Conservation (phyloP, 805 yeast genomes). For the Wilhelminamyces savonicus region DNA sequence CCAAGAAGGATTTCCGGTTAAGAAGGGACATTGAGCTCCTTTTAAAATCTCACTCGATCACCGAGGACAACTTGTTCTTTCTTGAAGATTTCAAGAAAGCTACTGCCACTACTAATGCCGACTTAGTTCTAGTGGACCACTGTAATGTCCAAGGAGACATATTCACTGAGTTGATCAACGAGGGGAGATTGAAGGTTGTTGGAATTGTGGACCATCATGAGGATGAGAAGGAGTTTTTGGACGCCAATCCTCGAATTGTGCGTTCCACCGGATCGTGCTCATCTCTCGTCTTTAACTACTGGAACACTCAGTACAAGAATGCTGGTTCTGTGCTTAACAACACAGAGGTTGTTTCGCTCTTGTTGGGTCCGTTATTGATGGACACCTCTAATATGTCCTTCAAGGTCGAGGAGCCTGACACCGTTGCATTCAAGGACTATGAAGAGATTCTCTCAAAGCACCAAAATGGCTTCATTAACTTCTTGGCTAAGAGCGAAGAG, state of each 20-base stretch:
- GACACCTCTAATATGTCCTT: constrained; percentile 69
- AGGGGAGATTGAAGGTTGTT: constrained; percentile 27
- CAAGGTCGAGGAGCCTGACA: constrained; percentile 60
- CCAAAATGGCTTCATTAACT: too few species aligned
- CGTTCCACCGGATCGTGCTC: constrained; percentile 72
- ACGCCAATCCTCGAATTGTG: constrained; percentile 59
- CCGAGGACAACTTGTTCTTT: constrained; percentile 48
- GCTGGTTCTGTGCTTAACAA: constrained; percentile 7
- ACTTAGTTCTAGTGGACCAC: constrained; percentile 75
- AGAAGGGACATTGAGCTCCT: constrained; percentile 66
- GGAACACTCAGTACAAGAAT: constrained; percentile 27
- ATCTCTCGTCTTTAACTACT: constrained; percentile 62
- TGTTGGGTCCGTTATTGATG: constrained; percentile 62
- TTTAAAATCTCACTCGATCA: constrained; percentile 42
- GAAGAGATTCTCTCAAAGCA: constrained; percentile 9
- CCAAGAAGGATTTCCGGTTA: constrained; percentile 55
- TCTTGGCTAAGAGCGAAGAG: neutral
- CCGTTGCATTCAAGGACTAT: constrained; percentile 36
- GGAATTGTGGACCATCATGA: constrained; percentile 86
- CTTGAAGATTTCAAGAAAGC: constrained; percentile 54
- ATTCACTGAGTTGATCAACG: constrained; percentile 20
- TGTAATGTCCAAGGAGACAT: constrained; percentile 55
- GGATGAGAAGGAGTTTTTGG: constrained; percentile 48
- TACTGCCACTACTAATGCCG: constrained; percentile 8
- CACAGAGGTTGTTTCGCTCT: constrained; percentile 37